phyloP scores from a whole-genome alignment of 2,329 filamentous ascomycete genomes.

The Acephala macrosclerotiorum region DNA sequence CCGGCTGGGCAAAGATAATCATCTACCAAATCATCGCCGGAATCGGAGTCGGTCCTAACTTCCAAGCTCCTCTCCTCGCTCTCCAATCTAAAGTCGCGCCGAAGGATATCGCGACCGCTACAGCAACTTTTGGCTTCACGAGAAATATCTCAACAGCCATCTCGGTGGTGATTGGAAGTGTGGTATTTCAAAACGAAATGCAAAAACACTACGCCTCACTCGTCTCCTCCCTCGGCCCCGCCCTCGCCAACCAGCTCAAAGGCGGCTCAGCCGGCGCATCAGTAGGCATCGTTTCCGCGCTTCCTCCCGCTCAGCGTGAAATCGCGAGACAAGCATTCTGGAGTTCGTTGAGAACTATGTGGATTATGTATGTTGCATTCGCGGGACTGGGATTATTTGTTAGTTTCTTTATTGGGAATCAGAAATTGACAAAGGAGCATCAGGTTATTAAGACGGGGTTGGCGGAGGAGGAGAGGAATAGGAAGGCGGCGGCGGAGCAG shows the following conservation, averaged over 20 bases:
- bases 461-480: constrained; percentile 35
- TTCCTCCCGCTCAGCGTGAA: constrained; percentile 33
- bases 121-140: constrained; percentile 69
- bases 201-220: constrained; percentile 36
- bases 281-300: constrained; percentile 35
- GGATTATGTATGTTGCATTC: constrained; percentile 43
- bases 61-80: constrained; percentile 73
- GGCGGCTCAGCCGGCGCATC: constrained; percentile 40
- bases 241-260: constrained; percentile 34
- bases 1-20: constrained; percentile 63
- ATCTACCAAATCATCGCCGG: constrained; percentile 69
- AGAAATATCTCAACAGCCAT: constrained; percentile 56
- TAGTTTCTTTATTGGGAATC: constrained; percentile 53
- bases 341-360: constrained; percentile 39
- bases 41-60: constrained; percentile 71
- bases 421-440: constrained; percentile 56
- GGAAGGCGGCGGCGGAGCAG: constrained; percentile 31
- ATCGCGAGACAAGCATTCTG: constrained; percentile 38
- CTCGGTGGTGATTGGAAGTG: constrained; percentile 56
- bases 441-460: constrained; percentile 58
- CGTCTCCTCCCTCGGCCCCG: constrained; percentile 33
- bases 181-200: constrained; percentile 58
- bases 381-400: constrained; percentile 47
- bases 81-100: constrained; percentile 68
- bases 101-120: constrained; percentile 72